Conservation (phyloP, 75 land plant species). For the Selaginella moellendorffii region DNA sequence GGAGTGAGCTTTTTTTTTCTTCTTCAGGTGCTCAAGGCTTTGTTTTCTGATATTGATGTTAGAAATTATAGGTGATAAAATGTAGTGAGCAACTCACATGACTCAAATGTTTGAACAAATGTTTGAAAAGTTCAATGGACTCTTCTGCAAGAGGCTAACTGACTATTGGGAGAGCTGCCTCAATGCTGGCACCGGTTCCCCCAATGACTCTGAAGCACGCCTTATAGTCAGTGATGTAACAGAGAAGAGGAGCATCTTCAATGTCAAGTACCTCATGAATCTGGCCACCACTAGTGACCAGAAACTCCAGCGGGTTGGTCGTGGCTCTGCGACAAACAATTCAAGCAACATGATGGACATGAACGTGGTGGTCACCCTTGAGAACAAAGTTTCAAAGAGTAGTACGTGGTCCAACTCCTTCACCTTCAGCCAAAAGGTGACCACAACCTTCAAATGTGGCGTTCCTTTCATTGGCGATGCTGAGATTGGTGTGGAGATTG, state of each 20-base stretch:
- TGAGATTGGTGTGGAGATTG: background rate
- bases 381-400: background rate
- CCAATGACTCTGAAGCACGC: background rate
- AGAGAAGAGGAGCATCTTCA: background rate
- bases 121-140: background rate
- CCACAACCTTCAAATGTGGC: background rate
- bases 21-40: too few species aligned
- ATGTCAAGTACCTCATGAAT: background rate
- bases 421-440: slow-evolving; percentile 2
- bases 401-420: slow-evolving; percentile 1
- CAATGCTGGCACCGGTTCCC: background rate
- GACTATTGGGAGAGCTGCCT: background rate
- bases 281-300: background rate
- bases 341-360: background rate
- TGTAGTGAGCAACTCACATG: too few species aligned
- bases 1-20: too few species aligned
- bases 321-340: background rate
- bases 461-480: background rate
- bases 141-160: background rate
- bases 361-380: background rate
- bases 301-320: background rate
- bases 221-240: background rate
- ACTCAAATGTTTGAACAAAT: too few species aligned
- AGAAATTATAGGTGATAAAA: too few species aligned
- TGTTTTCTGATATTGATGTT: too few species aligned